Evolutionary conservation across 352 stramenopile genomes (phyloP).

Genomic region (Globisporangium nunn): DNA sequence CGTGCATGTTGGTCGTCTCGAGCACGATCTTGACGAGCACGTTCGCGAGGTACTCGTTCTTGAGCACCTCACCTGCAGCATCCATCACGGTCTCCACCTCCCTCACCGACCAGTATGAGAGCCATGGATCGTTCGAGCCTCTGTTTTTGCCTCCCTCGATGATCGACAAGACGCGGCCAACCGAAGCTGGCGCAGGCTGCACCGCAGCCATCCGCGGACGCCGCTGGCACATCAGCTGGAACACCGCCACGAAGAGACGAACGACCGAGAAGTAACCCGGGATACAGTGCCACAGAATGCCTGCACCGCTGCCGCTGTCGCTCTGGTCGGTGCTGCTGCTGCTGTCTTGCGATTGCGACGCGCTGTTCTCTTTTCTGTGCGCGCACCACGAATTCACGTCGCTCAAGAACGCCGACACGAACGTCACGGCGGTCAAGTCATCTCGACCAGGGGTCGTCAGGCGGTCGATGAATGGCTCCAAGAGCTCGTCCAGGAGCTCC

Average conservation of each 20-base stretch:
- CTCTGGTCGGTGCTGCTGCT: conserved; percentile 1
- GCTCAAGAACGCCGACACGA: conserved; percentile 58
- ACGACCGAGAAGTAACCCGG: conserved; percentile 72
- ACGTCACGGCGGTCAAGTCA: conserved; percentile 57
- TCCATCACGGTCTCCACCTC: conserved; percentile 55
- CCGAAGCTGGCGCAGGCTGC: conserved; percentile 16
- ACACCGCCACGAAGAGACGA: conserved; percentile 57
- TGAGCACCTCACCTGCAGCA: conserved; percentile 46
- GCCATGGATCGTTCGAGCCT: conserved; percentile 40
- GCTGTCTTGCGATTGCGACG: neutral
- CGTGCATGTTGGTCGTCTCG: conserved; percentile 78
- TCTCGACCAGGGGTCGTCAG: conserved; percentile 47
- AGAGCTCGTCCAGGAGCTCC: conserved; percentile 34
- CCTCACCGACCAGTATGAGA: conserved; percentile 64
- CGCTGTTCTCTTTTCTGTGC: conserved; percentile 13
- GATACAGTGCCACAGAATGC: conserved; percentile 66
- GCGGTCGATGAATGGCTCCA: conserved; percentile 51
- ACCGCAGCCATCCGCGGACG: conserved; percentile 33
- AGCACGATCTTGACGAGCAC: conserved; percentile 75
- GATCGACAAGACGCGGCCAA: conserved; percentile 59
- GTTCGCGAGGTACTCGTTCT: conserved; percentile 63
- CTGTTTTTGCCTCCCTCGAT: conserved; percentile 24
- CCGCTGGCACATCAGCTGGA: conserved; percentile 73
- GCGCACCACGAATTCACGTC: conserved; percentile 58
- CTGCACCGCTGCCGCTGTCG: neutral